phyloP scores from a whole-genome alignment of 2,329 filamentous ascomycete genomes.

The Taxawa tesnikishii region DNA sequence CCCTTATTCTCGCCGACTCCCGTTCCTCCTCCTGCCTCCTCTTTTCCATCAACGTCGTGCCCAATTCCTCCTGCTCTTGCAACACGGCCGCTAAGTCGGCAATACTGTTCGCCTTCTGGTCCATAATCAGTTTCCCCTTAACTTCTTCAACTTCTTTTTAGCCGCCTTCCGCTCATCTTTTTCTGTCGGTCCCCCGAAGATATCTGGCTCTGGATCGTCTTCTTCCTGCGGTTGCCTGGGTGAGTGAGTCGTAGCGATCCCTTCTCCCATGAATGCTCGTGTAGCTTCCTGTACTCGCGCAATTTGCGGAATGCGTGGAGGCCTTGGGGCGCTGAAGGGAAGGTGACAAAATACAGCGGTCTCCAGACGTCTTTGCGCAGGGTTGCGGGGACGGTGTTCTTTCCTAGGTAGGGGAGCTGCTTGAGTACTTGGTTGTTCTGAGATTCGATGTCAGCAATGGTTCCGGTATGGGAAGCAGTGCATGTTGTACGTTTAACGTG shows the following conservation, averaged over 20 bases:
- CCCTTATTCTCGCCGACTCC: too few relatives aligned
- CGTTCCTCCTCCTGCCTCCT: conserved; percentile 4
- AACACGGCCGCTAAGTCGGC: conserved; percentile 49
- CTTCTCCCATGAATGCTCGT: conserved; percentile 43
- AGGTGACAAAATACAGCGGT: conserved; percentile 46
- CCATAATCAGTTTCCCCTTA: conserved; percentile 40
- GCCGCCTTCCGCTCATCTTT: conserved; percentile 25
- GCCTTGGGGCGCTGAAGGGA: conserved; percentile 37
- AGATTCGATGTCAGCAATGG: background rate
- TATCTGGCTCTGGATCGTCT: too few relatives aligned
- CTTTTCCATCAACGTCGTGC: conserved; percentile 13
- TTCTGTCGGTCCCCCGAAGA: conserved; percentile 14
- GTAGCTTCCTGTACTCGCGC: conserved; percentile 46
- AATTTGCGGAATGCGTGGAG: conserved; percentile 45
- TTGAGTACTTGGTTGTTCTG: conserved; percentile 40
- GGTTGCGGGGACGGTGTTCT: conserved; percentile 46
- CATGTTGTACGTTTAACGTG: conserved; percentile 37
- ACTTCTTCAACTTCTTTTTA: conserved; percentile 29
- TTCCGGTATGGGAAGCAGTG: conserved; percentile 1
- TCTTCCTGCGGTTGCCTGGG: too few relatives aligned
- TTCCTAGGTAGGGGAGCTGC: conserved; percentile 51
- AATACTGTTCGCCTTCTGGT: conserved; percentile 51
- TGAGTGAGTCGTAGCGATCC: too few relatives aligned
- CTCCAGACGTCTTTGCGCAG: conserved; percentile 52
- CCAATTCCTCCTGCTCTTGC: conserved; percentile 31